phyloP scores from a whole-genome alignment of 2,329 filamentous ascomycete species.

The Hypoxylon sp. region DNA sequence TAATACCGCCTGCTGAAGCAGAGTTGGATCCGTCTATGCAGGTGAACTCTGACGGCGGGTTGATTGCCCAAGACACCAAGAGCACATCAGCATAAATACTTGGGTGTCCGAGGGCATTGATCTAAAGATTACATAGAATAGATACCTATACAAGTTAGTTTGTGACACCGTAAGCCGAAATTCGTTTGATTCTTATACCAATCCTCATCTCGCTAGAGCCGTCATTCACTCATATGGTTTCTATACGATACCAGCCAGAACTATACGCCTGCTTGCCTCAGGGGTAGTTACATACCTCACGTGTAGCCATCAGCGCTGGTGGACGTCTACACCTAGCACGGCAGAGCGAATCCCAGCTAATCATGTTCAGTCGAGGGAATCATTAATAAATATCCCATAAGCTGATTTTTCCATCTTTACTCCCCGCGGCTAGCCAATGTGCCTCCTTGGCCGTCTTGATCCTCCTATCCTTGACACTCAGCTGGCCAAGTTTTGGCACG shows the following conservation, averaged over 20 bases:
- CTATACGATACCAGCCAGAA: too few relatives aligned
- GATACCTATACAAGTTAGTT: too few relatives aligned
- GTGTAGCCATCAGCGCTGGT: neutral
- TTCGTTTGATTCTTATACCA: too few relatives aligned
- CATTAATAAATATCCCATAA: conserved; percentile 85
- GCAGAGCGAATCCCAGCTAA: neutral
- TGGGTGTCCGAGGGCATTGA: neutral
- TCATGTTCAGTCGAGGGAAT: neutral
- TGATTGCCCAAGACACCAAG: conserved; percentile 33
- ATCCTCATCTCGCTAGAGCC: too few relatives aligned
- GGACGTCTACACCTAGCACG: neutral
- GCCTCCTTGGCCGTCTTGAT: conserved; percentile 70
- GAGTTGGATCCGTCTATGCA: conserved; percentile 55
- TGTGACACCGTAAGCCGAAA: neutral
- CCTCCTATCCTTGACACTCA: conserved; percentile 69
- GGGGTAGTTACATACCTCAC: neutral
- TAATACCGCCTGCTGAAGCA: conserved; percentile 54
- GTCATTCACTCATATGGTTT: too few relatives aligned
- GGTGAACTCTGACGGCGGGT: conserved; percentile 42
- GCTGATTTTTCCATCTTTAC: conserved; percentile 94
- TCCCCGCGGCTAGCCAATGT: conserved; percentile 90
- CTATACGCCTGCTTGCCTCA: too few relatives aligned
- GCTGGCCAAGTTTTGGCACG: conserved; percentile 42
- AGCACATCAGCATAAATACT: neutral
- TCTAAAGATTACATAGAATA: conserved; percentile 3